Evolutionary conservation across 2,329 filamentous ascomycete genomes (phyloP).

Genomic region (Penicillium crustosum): DNA sequence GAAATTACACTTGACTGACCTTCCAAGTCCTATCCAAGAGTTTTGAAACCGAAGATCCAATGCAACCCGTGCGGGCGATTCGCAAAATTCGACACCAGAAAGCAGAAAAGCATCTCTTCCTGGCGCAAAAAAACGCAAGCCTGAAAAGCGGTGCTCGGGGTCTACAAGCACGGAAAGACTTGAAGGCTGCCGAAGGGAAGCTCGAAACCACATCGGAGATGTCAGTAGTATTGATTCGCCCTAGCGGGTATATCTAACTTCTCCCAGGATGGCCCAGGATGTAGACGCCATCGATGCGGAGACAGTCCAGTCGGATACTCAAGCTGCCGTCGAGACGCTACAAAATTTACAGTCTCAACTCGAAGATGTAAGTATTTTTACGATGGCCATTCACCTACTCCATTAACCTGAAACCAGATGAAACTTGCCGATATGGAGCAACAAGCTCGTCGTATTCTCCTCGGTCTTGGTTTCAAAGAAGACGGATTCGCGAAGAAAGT

Average conservation of each 20-base stretch:
- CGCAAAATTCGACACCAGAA: slow-evolving; percentile 63
- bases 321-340: slow-evolving; percentile 68
- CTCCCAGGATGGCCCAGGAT: slow-evolving; percentile 49
- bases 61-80: slow-evolving; percentile 60
- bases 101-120: slow-evolving; percentile 63
- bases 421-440: slow-evolving; percentile 64
- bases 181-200: slow-evolving; percentile 67
- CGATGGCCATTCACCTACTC: not conserved
- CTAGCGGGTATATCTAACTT: not conserved
- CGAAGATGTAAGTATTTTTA: slow-evolving; percentile 54
- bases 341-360: slow-evolving; percentile 66
- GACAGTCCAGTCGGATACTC: slow-evolving; percentile 62
- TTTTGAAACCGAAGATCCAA: slow-evolving; percentile 58
- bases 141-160: slow-evolving; percentile 74
- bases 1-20: not conserved
- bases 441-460: slow-evolving; percentile 64
- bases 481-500: slow-evolving; percentile 60
- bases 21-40: slow-evolving; percentile 57
- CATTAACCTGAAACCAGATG: slow-evolving; percentile 35
- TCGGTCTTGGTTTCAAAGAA: slow-evolving; percentile 70
- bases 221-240: slow-evolving; percentile 39
- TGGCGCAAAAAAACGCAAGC: slow-evolving; percentile 70
- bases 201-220: slow-evolving; percentile 57
- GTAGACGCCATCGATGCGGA: slow-evolving; percentile 58
- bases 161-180: slow-evolving; percentile 70